Base-by-base conservation (phyloP, 2,329 filamentous ascomycete species). In the Tetracladium maxilliforme region DNA sequence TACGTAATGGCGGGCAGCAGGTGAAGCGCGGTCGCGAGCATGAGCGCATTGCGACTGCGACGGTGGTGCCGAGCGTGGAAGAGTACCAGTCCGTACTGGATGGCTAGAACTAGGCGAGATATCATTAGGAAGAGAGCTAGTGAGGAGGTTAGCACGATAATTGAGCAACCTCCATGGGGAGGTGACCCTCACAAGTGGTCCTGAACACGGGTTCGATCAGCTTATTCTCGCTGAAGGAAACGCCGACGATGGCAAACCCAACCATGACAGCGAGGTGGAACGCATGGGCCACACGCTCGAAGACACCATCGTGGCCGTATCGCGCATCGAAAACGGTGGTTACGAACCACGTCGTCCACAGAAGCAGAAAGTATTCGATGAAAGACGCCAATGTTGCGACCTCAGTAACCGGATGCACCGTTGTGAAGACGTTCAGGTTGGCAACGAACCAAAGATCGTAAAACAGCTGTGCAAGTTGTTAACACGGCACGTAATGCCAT, bases 311-410 rank as follows among this genome's bases (percentile, higher is more conserved):
- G 21, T 56, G 45, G 4, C 58, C 56, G 37, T 71, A 71, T 4
- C 67, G 59, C 14, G 70, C 55, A 40, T 72, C 66, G 38, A 64
- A 68, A 2, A 71, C 45, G 10, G 58, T 60, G 23, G 66, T 59
- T 40, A 70, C 65, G 25, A 66, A 54, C 67, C 67, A 71, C 6
- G 61, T 64, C 32, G 68, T 62, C 66, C 65, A 71, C 5, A 69
- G 49, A 30, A 71, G 49, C 20, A 58, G 46, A 38, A 70, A 58
- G 41, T 64, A 67, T 21, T 64, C 51, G 26, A 66, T 49, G 38
- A 68, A 61, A 18, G 56, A 37, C 17, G 38, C 39, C 3, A 56
- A 33, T 5, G 31, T 31, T 16, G 21, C 12, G 10, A 46, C 27
- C 33, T 63, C 56, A 35, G 64, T 65, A 33, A 70, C 65, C 21